Evolutionary conservation across 495 filamentous ascomycete species (phyloP).

Genomic region (Neurospora sp.): DNA sequence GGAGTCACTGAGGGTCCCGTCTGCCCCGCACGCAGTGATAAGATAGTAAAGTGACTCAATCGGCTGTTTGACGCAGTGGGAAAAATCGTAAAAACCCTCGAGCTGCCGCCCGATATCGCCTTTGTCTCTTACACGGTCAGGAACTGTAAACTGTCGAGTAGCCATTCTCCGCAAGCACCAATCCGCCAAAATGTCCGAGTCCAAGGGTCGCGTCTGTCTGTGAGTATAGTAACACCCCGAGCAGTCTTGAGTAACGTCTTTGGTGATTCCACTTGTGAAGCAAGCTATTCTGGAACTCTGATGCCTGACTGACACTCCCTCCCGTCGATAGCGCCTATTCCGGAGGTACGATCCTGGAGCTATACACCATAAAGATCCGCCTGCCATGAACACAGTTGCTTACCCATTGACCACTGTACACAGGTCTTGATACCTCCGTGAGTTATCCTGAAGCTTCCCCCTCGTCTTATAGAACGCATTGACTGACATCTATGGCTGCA

Average conservation of each 20-base stretch:
- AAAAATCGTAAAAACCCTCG: background rate
- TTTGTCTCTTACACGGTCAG: background rate
- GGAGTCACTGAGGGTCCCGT: background rate
- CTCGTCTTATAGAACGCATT: background rate
- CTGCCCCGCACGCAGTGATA: background rate
- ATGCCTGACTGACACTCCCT: slow-evolving; percentile 7
- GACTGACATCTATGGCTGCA: slow-evolving; percentile 1
- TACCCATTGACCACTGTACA: background rate
- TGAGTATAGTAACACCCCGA: slow-evolving; percentile 15
- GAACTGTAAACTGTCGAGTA: background rate
- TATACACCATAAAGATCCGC: background rate
- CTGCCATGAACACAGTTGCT: slow-evolving; percentile 4
- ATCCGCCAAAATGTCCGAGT: slow-evolving; percentile 16
- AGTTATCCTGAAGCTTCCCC: slow-evolving; percentile 31
- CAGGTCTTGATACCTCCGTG: slow-evolving; percentile 54
- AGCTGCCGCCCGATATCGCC: background rate
- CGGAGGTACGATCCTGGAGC: slow-evolving; percentile 21
- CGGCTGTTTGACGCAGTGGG: background rate
- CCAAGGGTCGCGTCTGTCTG: slow-evolving; percentile 38
- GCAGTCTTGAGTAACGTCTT: background rate
- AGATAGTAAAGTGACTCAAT: background rate
- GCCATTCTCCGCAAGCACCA: background rate
- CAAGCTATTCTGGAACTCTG: background rate
- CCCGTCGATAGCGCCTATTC: slow-evolving; percentile 31
- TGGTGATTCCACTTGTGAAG: background rate